Percentiles rank a stretch among this genome's conserved stretches.
Conservation (phyloP, 768 basidiomycete genomes). For the Trametes villosa region DNA sequence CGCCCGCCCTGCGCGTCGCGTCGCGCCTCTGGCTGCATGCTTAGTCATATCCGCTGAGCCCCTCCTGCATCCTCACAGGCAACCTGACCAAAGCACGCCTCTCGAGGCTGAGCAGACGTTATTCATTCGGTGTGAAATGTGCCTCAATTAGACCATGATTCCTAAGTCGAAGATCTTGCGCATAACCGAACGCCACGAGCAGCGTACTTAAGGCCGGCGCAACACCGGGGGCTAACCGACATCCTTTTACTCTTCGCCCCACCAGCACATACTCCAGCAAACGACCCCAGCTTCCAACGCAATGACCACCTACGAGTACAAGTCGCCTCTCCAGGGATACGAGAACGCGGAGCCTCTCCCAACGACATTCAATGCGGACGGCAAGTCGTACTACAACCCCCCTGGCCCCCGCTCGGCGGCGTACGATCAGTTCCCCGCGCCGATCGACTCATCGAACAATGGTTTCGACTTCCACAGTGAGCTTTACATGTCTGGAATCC, state of each 20-base stretch:
- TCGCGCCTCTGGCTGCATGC: not conserved
- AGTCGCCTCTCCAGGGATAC: slow-evolving; percentile 34
- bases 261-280: not conserved
- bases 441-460: slow-evolving; percentile 55
- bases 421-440: slow-evolving; percentile 59
- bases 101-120: not conserved
- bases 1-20: slow-evolving; percentile 1
- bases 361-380: slow-evolving; percentile 51
- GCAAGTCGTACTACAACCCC: slow-evolving; percentile 57
- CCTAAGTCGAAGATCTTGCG: not conserved
- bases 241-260: not conserved
- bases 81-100: slow-evolving; percentile 15
- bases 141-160: not conserved
- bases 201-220: not conserved
- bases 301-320: slow-evolving; percentile 6
- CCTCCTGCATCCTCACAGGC: not conserved
- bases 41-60: slow-evolving; percentile 13
- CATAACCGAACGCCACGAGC: too few species aligned
- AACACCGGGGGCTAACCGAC: not conserved
- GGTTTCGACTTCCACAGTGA: slow-evolving; percentile 78
- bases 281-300: not conserved
- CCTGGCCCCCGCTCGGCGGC: slow-evolving; percentile 50
- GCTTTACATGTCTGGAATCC: too few species aligned
- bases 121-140: not conserved
- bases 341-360: slow-evolving; percentile 41